Evolutionary conservation across 441 rosid genomes (phyloP), one percentile per base, ranked within the genome.

Genomic region (Cnidoscolus chayamansa): DNA sequence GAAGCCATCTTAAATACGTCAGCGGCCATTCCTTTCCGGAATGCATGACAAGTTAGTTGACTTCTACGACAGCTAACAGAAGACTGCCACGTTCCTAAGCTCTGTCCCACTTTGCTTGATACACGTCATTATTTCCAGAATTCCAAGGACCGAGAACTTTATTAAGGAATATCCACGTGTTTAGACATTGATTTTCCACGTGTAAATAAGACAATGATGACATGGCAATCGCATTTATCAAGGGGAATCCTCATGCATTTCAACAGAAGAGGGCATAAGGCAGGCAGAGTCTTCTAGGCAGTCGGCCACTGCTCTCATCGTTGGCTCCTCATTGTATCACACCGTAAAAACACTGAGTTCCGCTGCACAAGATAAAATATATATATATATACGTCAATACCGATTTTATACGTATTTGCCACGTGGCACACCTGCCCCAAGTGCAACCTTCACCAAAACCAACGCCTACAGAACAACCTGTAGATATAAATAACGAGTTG

Each of bases 351-450:
- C n/a, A 11, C n/a, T 30, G 63, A 30, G 63, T 12, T 25, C 0
- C n/a, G 30, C 1, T 11, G 40, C 25, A 58, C 1, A 2, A 58
- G 8, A 58, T 58, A 10, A 58, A 30, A 30, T 0, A 35, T 35
- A 35, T 4, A 35, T 4, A 35, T 25, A 25, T 25, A 35, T 25
- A 1, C 0, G 3, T 8, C 19, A 55, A 17, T 17, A 55, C 30
- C 2, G 31, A 9, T 3, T 0, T 9, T 55, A 17, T 19, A 56
- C 7, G 1, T 20, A 0, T 40, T 1, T 16, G 57, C 32, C 67
- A 60, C 74, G 74, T 60, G 67, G 47, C 48, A 57, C 1, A 19
- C 72, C 62, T 50, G 9, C 67, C 64, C 19, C 45, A 2, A 49
- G 60, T 43, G 16, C 5, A 5, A 13, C 79, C 65, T 11, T 0